A percentile compares a stretch with the other conserved stretches of the same genome.
phyloP scores from a whole-genome alignment of 78 protist genomes.

The Diacronema lutheri region DNA sequence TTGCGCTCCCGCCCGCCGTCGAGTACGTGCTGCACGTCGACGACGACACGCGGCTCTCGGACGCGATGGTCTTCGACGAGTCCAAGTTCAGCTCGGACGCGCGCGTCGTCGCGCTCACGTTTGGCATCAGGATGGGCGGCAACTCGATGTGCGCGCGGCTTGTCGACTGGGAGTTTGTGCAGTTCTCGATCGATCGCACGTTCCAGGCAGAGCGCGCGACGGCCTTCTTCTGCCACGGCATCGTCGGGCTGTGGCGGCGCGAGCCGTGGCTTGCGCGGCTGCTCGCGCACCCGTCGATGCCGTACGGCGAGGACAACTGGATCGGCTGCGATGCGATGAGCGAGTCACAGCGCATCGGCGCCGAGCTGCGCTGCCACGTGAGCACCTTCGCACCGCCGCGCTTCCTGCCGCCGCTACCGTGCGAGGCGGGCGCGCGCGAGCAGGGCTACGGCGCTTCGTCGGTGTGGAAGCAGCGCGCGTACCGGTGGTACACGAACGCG shows the following conservation, averaged over 20 bases:
- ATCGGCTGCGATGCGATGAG: background rate
- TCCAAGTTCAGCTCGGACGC: background rate
- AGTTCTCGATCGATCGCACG: background rate
- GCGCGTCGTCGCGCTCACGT: background rate
- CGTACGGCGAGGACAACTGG: slow-evolving; percentile 28
- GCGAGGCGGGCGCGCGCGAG: slow-evolving; percentile 10
- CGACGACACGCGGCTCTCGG: slow-evolving; percentile 34
- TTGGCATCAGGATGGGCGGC: slow-evolving; percentile 4
- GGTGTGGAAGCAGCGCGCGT: slow-evolving; percentile 29
- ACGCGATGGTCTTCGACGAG: slow-evolving; percentile 26
- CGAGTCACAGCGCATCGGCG: background rate
- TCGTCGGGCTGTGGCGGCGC: slow-evolving; percentile 17
- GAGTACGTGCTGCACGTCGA: slow-evolving; percentile 28
- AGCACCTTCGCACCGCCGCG: slow-evolving; percentile 11
- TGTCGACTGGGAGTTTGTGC: slow-evolving; percentile 4
- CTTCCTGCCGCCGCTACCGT: background rate
- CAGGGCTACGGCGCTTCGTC: slow-evolving; percentile 40
- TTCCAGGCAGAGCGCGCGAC: background rate
- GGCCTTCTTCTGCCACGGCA: slow-evolving; percentile 17
- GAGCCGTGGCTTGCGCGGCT: background rate
- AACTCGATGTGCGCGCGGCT: background rate
- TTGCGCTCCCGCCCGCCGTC: background rate
- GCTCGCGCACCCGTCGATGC: background rate
- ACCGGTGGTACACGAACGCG: slow-evolving; percentile 12
- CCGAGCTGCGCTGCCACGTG: slow-evolving; percentile 12